phyloP scores from a whole-genome alignment of 305 asterid species.

The Fraxinus velutina region DNA sequence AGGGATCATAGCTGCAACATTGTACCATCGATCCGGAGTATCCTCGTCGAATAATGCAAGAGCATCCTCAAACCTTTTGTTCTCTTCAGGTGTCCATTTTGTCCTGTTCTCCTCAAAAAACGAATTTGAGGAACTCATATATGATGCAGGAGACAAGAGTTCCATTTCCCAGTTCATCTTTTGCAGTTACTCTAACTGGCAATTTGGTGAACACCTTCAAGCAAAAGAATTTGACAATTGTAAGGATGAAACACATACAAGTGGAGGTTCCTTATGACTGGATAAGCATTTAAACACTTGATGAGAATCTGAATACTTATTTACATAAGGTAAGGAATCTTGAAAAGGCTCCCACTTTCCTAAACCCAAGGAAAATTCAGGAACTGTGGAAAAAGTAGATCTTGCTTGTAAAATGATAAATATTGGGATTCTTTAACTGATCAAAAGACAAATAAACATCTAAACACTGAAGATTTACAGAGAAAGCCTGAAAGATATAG shows the following conservation, averaged over 20 bases:
- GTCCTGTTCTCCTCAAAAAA: conserved; percentile 43
- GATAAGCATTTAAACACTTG: conserved; percentile 33
- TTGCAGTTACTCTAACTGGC: neutral
- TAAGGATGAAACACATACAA: conserved; percentile 18
- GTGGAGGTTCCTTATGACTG: conserved; percentile 19
- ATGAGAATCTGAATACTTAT: conserved; percentile 55
- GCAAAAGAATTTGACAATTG: neutral
- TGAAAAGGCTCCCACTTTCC: conserved; percentile 57
- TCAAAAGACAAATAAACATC: neutral
- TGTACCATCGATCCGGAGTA: conserved; percentile 86
- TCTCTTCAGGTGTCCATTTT: conserved; percentile 79
- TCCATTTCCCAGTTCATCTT: conserved; percentile 57
- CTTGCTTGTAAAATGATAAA: conserved; percentile 33
- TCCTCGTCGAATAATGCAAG: conserved; percentile 75
- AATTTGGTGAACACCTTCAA: neutral
- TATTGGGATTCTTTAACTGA: neutral
- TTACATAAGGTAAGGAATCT: conserved; percentile 61
- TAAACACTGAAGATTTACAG: neutral
- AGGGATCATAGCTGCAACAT: conserved; percentile 85
- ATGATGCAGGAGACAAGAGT: conserved; percentile 38
- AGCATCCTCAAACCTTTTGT: conserved; percentile 77
- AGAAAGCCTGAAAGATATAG: neutral
- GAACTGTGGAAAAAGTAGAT: conserved; percentile 33
- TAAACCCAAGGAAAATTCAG: conserved; percentile 45
- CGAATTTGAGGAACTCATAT: conserved; percentile 42